Evolutionary conservation across 1,139 yeast genomes (phyloP).

Genomic region (Saccharomycopsis crataegensis): DNA sequence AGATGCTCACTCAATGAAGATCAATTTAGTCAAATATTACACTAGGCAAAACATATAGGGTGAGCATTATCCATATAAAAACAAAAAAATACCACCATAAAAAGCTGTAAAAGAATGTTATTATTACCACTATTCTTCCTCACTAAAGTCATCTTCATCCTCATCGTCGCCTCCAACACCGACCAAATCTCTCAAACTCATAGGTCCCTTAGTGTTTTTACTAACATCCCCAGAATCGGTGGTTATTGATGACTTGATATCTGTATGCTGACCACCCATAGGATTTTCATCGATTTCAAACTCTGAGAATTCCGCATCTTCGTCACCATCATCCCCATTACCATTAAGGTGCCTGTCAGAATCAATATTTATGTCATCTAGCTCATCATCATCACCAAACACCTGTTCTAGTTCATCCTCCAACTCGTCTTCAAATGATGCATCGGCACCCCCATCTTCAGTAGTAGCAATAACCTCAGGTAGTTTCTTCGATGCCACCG

Average conservation of each 20-base stretch:
- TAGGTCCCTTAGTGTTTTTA: conserved; percentile 5
- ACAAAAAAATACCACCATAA: too few relatives aligned
- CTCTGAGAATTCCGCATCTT: conserved; percentile 3
- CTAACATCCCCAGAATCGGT: neutral
- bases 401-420: conserved; percentile 16
- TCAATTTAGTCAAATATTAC: too few relatives aligned
- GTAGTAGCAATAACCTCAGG: neutral
- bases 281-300: conserved; percentile 18
- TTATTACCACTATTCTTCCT: conserved; percentile 6
- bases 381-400: conserved; percentile 10
- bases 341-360: neutral
- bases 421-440: too few relatives aligned
- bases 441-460: neutral
- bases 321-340: neutral
- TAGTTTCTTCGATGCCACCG: neutral
- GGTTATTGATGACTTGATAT: too few relatives aligned
- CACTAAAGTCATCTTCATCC: conserved; percentile 14
- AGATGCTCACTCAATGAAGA: too few relatives aligned
- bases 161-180: conserved; percentile 3
- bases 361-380: neutral
- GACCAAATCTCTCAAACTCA: conserved; percentile 15
- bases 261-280: neutral
- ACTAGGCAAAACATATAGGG: too few relatives aligned
- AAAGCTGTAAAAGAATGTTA: too few relatives aligned
- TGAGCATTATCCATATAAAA: too few relatives aligned